A percentile compares a stretch with the other conserved stretches of the same genome.
Evolutionary conservation across 2,329 filamentous ascomycete species (phyloP).

Genomic region (Trichophyton schoenleinii): DNA sequence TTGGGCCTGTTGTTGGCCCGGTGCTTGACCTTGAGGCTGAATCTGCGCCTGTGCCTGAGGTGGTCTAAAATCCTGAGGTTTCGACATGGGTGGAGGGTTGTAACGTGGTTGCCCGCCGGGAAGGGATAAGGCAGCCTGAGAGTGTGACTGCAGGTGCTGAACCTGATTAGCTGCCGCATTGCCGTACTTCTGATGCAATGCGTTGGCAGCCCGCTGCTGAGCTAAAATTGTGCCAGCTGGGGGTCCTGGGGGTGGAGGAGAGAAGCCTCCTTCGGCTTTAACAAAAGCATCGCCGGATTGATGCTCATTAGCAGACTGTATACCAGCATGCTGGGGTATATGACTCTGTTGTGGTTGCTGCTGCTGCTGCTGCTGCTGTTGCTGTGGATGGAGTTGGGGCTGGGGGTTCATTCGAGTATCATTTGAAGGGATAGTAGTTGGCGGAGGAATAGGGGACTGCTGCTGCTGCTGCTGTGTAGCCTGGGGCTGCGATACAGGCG

Average conservation of each 20-base stretch:
- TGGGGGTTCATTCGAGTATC: constrained; percentile 20
- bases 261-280: constrained; percentile 41
- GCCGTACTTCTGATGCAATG: constrained; percentile 39
- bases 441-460: constrained; percentile 28
- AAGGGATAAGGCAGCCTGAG: constrained; percentile 24
- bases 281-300: constrained; percentile 29
- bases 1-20: constrained; percentile 22
- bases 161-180: constrained; percentile 32
- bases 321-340: constrained; percentile 26
- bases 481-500: constrained; percentile 30
- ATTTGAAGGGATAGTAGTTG: constrained; percentile 33
- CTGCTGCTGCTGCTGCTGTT: constrained; percentile 18
- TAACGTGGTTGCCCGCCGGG: constrained; percentile 24
- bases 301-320: constrained; percentile 20
- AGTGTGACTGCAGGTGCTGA: constrained; percentile 33
- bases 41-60: constrained; percentile 16
- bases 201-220: constrained; percentile 41
- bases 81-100: constrained; percentile 1
- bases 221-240: constrained; percentile 23
- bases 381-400: constrained; percentile 25
- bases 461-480: constrained; percentile 11
- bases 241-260: constrained; percentile 20
- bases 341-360: constrained; percentile 7
- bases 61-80: constrained; percentile 4
- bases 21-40: constrained; percentile 28